Evolutionary conservation across 306 rosid species (phyloP).

Genomic region (Cicer yamashitae): DNA sequence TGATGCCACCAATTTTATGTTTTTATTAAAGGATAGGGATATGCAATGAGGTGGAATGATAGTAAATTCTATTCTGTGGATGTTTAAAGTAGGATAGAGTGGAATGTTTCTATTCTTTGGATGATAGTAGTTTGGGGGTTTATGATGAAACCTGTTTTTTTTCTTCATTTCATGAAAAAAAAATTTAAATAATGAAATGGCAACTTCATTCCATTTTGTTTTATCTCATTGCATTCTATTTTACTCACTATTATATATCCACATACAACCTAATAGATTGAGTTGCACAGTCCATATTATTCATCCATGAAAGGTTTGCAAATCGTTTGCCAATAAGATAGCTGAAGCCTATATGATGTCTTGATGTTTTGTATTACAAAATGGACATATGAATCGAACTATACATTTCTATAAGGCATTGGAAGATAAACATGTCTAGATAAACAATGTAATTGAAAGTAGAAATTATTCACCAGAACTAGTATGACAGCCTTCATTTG

Average conservation of each 20-base stretch:
- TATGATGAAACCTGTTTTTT: not conserved
- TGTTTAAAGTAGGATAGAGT: not conserved
- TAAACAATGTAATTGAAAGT: not conserved
- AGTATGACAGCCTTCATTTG: conserved; percentile 9
- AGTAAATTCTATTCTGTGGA: not conserved
- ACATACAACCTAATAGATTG: not conserved
- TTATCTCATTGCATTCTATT: not conserved
- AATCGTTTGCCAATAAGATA: conserved; percentile 31
- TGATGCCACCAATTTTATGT: conserved; percentile 20
- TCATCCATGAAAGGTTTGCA: conserved; percentile 27
- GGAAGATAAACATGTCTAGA: conserved; percentile 11
- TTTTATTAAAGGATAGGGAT: not conserved
- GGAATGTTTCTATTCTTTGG: not conserved
- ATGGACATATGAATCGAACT: not conserved
- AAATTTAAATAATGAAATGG: not conserved
- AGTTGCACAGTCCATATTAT: conserved; percentile 15
- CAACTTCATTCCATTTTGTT: not conserved
- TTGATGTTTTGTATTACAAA: conserved; percentile 8
- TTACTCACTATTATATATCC: not conserved
- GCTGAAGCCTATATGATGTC: conserved; percentile 22
- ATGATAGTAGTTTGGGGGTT: not conserved
- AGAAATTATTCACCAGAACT: not conserved
- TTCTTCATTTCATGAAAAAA: not conserved
- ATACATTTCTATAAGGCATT: conserved; percentile 22
- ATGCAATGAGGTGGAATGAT: not conserved